These are phyloP conservation scores for Rhodotorula sp. DNA, from an alignment of 1,284 basidiomycete species.

Conservation along the genomic window DNA sequence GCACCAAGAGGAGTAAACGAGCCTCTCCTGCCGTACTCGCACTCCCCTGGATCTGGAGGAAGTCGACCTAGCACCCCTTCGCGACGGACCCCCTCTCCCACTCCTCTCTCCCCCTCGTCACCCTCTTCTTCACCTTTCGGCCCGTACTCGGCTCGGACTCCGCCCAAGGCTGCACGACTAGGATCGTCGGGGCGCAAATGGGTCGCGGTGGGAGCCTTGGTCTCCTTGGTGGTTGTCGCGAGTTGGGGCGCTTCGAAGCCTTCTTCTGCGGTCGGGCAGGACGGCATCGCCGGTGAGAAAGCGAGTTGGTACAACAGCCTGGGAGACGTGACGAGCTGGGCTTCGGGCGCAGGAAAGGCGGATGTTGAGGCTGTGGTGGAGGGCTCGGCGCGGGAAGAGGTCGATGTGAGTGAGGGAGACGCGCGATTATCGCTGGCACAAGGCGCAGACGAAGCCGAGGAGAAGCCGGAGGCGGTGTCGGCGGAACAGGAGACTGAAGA, in stretches of 20 bases:
- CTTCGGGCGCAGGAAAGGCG: neutral
- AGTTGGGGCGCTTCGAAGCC: too few species aligned
- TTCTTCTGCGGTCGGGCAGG: too few species aligned
- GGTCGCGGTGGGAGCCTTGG: neutral
- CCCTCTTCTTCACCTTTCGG: neutral
- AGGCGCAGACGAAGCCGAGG: neutral
- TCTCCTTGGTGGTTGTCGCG: neutral
- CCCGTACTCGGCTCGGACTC: neutral
- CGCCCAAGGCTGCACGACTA: neutral
- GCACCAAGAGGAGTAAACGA: neutral
- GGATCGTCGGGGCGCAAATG: neutral
- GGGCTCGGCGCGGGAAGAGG: neutral
- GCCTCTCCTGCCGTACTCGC: neutral
- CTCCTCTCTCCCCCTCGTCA: neutral
- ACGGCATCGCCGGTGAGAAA: too few species aligned
- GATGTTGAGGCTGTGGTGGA: neutral
- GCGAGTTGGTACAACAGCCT: too few species aligned
- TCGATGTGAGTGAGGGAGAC: neutral
- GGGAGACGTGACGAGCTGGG: too few species aligned
- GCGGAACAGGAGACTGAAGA: neutral
- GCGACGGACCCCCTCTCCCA: neutral
- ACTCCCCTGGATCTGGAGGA: neutral
- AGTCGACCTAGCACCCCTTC: neutral
- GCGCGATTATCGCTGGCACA: neutral
- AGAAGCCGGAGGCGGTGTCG: neutral